Evolutionary conservation across 495 filamentous ascomycete species (phyloP).

Genomic region (Letharia columbiana): DNA sequence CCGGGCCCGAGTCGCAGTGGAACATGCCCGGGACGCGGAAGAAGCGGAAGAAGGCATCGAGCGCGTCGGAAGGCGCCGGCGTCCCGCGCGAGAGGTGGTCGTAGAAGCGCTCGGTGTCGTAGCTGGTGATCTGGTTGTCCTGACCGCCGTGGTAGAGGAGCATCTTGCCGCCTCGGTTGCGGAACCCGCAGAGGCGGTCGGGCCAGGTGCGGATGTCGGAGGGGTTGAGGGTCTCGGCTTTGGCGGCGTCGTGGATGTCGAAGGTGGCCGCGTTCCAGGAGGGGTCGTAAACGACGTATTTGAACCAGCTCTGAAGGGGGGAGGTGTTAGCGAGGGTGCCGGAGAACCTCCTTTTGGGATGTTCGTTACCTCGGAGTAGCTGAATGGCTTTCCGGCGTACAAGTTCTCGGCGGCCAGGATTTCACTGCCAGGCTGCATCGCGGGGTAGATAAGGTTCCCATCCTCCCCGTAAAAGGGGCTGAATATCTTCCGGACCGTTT

Average conservation of each 20-base stretch:
- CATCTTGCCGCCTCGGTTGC: constrained; percentile 39
- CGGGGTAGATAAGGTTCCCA: constrained; percentile 48
- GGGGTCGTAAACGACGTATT: constrained; percentile 48
- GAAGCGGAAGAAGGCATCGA: constrained; percentile 53
- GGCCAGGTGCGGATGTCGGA: constrained; percentile 44
- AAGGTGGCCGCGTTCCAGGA: constrained; percentile 39
- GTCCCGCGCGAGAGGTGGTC: constrained; percentile 39
- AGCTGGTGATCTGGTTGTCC: constrained; percentile 39
- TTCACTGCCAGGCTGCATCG: constrained; percentile 41
- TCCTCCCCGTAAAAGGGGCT: constrained; percentile 42
- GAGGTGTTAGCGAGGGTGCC: no score
- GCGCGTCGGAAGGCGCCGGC: constrained; percentile 30
- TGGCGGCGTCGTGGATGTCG: constrained; percentile 34
- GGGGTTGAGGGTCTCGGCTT: constrained; percentile 36
- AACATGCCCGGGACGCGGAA: constrained; percentile 52
- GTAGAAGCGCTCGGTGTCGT: constrained; percentile 39
- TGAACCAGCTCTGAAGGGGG: constrained; percentile 36
- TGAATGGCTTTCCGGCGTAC: constrained; percentile 36
- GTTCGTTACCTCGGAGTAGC: constrained; percentile 27
- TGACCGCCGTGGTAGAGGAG: constrained; percentile 44
- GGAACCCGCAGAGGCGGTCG: constrained; percentile 38
- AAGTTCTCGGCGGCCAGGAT: constrained; percentile 27
- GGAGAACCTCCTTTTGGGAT: background rate
- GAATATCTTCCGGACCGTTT: constrained; percentile 48
- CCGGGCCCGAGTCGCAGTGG: constrained; percentile 45